phyloP scores from a whole-genome alignment of 257 asterid species.

The Thymus mandschuricus region DNA sequence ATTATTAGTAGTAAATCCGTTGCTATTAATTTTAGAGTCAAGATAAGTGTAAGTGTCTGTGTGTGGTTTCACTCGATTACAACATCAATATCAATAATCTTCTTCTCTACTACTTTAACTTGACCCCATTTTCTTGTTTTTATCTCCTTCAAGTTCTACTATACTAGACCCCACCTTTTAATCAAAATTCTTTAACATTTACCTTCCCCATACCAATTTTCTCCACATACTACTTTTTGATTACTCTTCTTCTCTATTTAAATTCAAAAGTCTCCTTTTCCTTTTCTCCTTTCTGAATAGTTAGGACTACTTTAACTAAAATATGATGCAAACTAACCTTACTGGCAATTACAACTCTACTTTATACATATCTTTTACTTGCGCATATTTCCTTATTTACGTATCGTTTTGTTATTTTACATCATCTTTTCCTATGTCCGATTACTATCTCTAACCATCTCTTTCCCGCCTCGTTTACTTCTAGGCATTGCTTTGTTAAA shows the following conservation, averaged over 20 bases:
- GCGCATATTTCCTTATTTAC: too few relatives aligned
- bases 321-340: too few relatives aligned
- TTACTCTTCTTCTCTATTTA: too few relatives aligned
- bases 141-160: neutral
- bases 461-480: neutral
- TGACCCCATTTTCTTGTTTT: conserved; percentile 1
- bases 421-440: too few relatives aligned
- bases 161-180: conserved; percentile 17
- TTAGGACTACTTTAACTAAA: too few relatives aligned
- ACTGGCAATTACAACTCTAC: too few relatives aligned
- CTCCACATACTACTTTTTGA: neutral
- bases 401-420: too few relatives aligned
- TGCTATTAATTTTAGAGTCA: neutral
- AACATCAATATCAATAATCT: neutral
- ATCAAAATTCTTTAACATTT: neutral
- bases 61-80: neutral
- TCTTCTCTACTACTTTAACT: neutral
- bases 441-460: too few relatives aligned
- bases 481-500: neutral
- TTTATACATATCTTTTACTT: too few relatives aligned
- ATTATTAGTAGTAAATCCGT: too few relatives aligned
- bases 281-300: too few relatives aligned
- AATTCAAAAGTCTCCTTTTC: too few relatives aligned
- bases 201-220: neutral
- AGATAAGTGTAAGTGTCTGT: neutral